Evolutionary conservation across 2,329 filamentous ascomycete genomes (phyloP).

Genomic region (Periconia macrospinosa): DNA sequence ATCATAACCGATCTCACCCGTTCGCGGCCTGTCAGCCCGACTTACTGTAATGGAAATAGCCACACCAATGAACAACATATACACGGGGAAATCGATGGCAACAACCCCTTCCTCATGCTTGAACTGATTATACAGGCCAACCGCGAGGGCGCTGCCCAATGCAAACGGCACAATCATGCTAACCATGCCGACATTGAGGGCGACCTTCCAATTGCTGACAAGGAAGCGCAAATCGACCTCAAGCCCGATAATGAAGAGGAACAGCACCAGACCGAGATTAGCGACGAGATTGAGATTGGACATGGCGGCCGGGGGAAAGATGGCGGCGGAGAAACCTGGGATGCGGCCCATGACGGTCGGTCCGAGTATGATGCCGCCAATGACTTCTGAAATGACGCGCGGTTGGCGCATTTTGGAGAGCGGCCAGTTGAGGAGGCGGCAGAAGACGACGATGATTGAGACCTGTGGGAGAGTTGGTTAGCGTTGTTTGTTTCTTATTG

Average conservation of each 20-base stretch:
- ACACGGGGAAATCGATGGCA: conserved; percentile 64
- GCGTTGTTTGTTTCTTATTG: neutral
- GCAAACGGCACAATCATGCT: conserved; percentile 85
- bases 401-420: conserved; percentile 77
- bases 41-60: conserved; percentile 95
- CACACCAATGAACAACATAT: conserved; percentile 83
- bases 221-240: conserved; percentile 83
- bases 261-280: conserved; percentile 81
- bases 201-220: conserved; percentile 77
- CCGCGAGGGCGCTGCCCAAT: conserved; percentile 77
- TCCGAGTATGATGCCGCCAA: conserved; percentile 81
- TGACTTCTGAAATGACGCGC: conserved; percentile 80
- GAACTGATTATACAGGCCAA: conserved; percentile 78
- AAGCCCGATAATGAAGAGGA: conserved; percentile 84
- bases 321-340: conserved; percentile 72
- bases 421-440: conserved; percentile 73
- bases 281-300: conserved; percentile 76
- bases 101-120: conserved; percentile 57
- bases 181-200: conserved; percentile 73
- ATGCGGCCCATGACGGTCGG: conserved; percentile 88
- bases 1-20: no score
- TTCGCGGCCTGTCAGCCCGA: no score
- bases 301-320: conserved; percentile 77
- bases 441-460: conserved; percentile 74
- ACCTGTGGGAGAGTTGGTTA: conserved; percentile 55